Evolutionary conservation across 1,139 yeast genomes (phyloP).

Genomic region (Protomyces inouyei): DNA sequence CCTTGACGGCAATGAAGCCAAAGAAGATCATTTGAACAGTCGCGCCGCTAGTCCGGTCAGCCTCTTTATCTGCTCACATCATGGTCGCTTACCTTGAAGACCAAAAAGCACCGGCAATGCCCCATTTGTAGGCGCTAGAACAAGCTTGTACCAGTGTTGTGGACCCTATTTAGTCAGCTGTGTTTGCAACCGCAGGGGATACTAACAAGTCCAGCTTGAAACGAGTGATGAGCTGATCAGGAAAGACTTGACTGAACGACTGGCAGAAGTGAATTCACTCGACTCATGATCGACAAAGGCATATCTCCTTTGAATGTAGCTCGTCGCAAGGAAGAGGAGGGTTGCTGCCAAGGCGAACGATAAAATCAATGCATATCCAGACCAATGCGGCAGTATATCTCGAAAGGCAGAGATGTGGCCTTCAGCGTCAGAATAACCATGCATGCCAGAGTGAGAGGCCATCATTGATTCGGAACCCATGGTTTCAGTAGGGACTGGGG

Average conservation of each 20-base stretch:
- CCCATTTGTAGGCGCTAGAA: conserved; percentile 36
- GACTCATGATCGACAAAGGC: conserved; percentile 38
- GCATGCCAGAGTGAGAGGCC: too few relatives aligned
- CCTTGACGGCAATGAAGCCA: conserved; percentile 42
- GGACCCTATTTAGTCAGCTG: background rate
- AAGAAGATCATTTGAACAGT: conserved; percentile 42
- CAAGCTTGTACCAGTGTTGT: conserved; percentile 38
- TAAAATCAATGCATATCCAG: background rate
- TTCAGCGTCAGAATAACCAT: too few relatives aligned
- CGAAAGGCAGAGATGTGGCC: background rate
- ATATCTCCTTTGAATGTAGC: conserved; percentile 39
- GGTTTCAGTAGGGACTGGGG: too few relatives aligned
- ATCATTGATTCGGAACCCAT: too few relatives aligned
- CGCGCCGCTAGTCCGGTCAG: conserved; percentile 15
- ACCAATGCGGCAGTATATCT: background rate
- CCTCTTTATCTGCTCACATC: background rate
- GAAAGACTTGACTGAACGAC: conserved; percentile 42
- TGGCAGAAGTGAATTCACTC: conserved; percentile 45
- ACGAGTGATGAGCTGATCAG: conserved; percentile 42
- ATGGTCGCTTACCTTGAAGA: conserved; percentile 29
- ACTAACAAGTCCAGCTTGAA: conserved; percentile 42
- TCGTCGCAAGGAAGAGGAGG: background rate
- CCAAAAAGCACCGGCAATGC: conserved; percentile 27
- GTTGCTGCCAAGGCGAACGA: background rate
- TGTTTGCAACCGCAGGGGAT: background rate